Percentiles rank a stretch among this genome's conserved stretches.
Evolutionary conservation across 2,329 filamentous ascomycete species (phyloP).

Genomic region (Aspergillus vadensis): DNA sequence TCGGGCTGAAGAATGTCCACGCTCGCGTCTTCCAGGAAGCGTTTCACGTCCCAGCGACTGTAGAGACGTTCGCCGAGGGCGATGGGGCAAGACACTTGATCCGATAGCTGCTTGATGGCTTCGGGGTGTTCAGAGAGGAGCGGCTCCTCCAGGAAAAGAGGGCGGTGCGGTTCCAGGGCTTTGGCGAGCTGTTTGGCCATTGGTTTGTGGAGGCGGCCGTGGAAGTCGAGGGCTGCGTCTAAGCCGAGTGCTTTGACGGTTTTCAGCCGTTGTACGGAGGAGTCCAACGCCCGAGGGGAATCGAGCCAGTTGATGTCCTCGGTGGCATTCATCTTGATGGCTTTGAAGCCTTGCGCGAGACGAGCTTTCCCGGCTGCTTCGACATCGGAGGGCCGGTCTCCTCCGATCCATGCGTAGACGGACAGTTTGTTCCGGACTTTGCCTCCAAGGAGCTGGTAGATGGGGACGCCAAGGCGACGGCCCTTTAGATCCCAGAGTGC

Average conservation of each 20-base stretch:
- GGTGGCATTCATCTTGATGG: constrained; percentile 77
- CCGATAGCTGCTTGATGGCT: constrained; percentile 63
- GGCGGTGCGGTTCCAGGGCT: constrained; percentile 66
- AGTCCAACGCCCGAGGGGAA: constrained; percentile 64
- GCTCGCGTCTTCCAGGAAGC: constrained; percentile 67
- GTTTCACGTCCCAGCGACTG: constrained; percentile 72
- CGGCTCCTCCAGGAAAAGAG: constrained; percentile 77
- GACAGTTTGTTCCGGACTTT: constrained; percentile 69
- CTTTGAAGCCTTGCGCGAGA: constrained; percentile 43
- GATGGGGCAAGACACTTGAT: constrained; percentile 63
- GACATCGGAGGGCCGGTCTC: constrained; percentile 69
- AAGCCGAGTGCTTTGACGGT: constrained; percentile 69
- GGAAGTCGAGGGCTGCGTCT: constrained; percentile 75
- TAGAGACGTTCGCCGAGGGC: constrained; percentile 73
- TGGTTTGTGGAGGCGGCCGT: constrained; percentile 74
- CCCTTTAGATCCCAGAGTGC: constrained; percentile 78
- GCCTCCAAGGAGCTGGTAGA: constrained; percentile 73
- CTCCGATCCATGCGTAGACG: constrained; percentile 79
- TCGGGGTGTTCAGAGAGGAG: constrained; percentile 69
- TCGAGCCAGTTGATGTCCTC: constrained; percentile 77
- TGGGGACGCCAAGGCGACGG: constrained; percentile 63
- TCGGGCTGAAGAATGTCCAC: constrained; percentile 76
- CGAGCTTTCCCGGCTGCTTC: constrained; percentile 58
- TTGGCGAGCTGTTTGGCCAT: constrained; percentile 77
- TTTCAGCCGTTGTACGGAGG: constrained; percentile 67